Base-by-base conservation (phyloP, 2,329 filamentous ascomycete species). In the Botrytis paeoniae region DNA sequence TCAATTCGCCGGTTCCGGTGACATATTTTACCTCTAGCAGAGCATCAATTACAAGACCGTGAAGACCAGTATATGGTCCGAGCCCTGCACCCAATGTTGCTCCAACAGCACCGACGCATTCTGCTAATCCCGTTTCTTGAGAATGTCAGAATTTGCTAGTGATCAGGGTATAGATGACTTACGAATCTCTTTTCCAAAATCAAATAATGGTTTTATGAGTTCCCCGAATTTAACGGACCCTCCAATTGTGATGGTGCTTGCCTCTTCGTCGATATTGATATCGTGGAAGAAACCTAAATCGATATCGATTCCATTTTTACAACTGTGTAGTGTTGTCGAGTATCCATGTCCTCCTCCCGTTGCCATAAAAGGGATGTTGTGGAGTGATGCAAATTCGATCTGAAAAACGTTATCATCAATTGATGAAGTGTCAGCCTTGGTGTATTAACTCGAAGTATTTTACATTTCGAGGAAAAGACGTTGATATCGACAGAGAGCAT, bases 291-390 rank as follows among this genome's bases (percentile, higher is more conserved):
- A 73, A 60, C 79, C 77, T 48, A 82, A 72, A 32, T 82, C 81
- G 63, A 83, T 79, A 18, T 79, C 75, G 1, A 83, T 74, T 2
- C 81, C 81, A 65, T 77, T 75, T 3, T 78, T 64, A 0, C 82
- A 48, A 0, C 71, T 69, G 9, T 75, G 78, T 1, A 81, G 72
- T 7, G 79, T 79, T 0, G 73, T 78, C 1, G 76, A 75, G 73
- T 78, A 82, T 0, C 81, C 80, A 77, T 83, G 83, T 2, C 79
- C 76, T 20, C 79, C 80, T 3, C 80, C 80, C 1, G 80, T 80
- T 22, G 80, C 81, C 4, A 83, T 77, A 61, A 83, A 83, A 0
- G 81, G 78, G 16, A 80, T 78, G 5, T 77, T 75, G 61, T 64
- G n/a, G 5, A 35, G 8, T 22, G 41, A 45, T 45, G 62, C 41